phyloP scores from a whole-genome alignment of 805 yeast genomes.

The Kodamaea sagamina region DNA sequence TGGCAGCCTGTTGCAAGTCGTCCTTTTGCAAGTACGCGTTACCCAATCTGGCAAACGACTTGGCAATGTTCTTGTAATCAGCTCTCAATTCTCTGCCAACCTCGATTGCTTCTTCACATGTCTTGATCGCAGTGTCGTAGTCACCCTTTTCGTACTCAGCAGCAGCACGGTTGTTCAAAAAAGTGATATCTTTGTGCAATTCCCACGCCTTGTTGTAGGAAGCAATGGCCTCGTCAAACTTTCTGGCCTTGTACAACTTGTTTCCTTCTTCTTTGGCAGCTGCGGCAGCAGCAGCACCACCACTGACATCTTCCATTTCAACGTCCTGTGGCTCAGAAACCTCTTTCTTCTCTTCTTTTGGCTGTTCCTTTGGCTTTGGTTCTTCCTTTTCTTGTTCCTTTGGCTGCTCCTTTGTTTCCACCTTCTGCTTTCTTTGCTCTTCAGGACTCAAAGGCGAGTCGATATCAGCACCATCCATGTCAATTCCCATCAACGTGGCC shows the following conservation, averaged over 20 bases:
- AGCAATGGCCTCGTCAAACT: slow-evolving; percentile 91
- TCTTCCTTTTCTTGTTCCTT: slow-evolving; percentile 11
- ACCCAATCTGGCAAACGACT: slow-evolving; percentile 91
- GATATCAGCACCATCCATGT: slow-evolving; percentile 49
- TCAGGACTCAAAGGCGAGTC: slow-evolving; percentile 17
- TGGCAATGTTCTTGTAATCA: slow-evolving; percentile 88
- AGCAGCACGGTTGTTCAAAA: slow-evolving; percentile 94
- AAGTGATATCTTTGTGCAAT: slow-evolving; percentile 79
- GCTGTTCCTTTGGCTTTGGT: slow-evolving; percentile 15
- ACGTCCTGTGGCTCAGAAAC: slow-evolving; percentile 23
- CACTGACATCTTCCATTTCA: slow-evolving; percentile 39
- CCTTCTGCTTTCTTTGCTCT: slow-evolving; percentile 9
- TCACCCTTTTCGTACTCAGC: slow-evolving; percentile 97
- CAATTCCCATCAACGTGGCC: slow-evolving; percentile 84
- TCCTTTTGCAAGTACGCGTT: slow-evolving; percentile 74
- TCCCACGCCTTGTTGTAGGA: slow-evolving; percentile 87
- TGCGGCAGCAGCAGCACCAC: slow-evolving; percentile 52
- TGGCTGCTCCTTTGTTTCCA: slow-evolving; percentile 1
- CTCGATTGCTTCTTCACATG: slow-evolving; percentile 82
- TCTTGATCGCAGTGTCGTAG: slow-evolving; percentile 76
- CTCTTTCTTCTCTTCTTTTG: slow-evolving; percentile 15
- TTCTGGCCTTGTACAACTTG: slow-evolving; percentile 75
- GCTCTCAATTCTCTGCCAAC: slow-evolving; percentile 88
- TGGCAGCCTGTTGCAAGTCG: slow-evolving; percentile 71
- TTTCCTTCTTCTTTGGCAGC: slow-evolving; percentile 83